Base-by-base conservation (phyloP, 352 stramenopile species). In the Globisporangium apiculatum region DNA sequence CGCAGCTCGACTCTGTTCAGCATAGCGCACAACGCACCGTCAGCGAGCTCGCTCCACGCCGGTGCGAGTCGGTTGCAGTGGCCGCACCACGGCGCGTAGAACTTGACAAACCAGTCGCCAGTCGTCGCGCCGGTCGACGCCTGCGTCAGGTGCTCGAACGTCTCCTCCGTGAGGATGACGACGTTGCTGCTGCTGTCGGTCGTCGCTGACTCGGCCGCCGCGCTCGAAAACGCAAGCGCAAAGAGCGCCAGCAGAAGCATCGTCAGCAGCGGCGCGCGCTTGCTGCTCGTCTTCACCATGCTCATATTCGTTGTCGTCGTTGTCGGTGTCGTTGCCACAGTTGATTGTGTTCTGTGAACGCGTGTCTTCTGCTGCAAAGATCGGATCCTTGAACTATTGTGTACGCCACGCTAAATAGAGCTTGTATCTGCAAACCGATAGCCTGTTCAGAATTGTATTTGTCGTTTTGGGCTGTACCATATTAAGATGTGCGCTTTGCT, bases 131-230 rank as follows among this genome's bases (percentile, higher is more conserved):
- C 89, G 7, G 86, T 96, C 11, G 84, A 69, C 7, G 85, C 91
- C 69, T 97, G 89, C 58, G 89, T 97, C 60, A 91, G 58, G 70
- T 94, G 79, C 69, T 97, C 89, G 61, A 97, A 97, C 72, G 88
- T 89, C 42, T 64, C 70, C 31, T 67, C 68, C 9, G 57, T 84
- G 43, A 94, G 65, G 51, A 87, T 76, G 42, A 91, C 62, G 17
- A 91, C 79, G 58, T 80, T 79, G 52, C 73, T 76, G 35, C 18
- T 37, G 45, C 10, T 24, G 18, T 24, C 18, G 18, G 18, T 24
- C 18, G 18, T 24, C 18, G 18, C 49, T 7, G 37, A 41, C 38
- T 24, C 24, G 17, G 49, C 41, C 17, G 47, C 52, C 5, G 36
- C 15, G 15, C 18, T 14, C 41, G 47, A 24, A 41, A 71, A 60